Base-by-base conservation (phyloP, 2,329 filamentous ascomycete genomes). In the Aspergillus fischeri region DNA sequence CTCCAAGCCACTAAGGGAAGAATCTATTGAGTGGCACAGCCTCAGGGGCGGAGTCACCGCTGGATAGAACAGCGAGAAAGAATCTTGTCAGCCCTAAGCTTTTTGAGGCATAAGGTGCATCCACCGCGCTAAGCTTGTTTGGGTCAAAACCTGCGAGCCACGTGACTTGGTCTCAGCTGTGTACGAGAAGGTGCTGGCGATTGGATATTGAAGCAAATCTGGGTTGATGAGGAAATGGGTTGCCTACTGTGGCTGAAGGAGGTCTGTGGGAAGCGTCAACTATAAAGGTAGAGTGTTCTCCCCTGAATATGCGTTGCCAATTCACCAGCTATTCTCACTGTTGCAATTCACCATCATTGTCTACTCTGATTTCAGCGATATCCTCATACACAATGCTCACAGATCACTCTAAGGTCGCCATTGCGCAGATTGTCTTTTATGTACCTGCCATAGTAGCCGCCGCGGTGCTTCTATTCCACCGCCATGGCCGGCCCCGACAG, bases 391-490 rank as follows among this genome's bases (percentile, higher is more conserved):
- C 14, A 14, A 64, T 63, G 62, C 35, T 63, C 4, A 60, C 60
- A 32, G 55, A 60, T 51, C 65, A 64, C 27, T 60, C 60, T 2
- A 63, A 62, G 57, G 54, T 61, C 3, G 59, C 62, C 20, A 62
- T 66, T 35, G 62, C 65, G 10, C 58, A 60, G 9, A 64, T 65
- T 42, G 52, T 60, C n/a, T 67, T 66, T 48, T 67, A 65, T 51
- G 49, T 57, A 10, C 63, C 65, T 10, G 58, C 57, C 4, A 55
- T 58, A 3, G 7, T 59, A 8, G 21, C 58, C 6, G 61, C 65
- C 5, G 51, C 49, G 9, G 49, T 55, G 7, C 55, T 64, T 1
- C 50, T 61, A 9, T 63, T 57, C 24, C 56, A 58, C 35, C 63
- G 63, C 3, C 60, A 61, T 53, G 58, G 41, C 20, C 58, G 63